These are phyloP conservation scores for Discostella stelligera DNA, from an alignment of 352 stramenopile species.

Conservation along the genomic window DNA sequence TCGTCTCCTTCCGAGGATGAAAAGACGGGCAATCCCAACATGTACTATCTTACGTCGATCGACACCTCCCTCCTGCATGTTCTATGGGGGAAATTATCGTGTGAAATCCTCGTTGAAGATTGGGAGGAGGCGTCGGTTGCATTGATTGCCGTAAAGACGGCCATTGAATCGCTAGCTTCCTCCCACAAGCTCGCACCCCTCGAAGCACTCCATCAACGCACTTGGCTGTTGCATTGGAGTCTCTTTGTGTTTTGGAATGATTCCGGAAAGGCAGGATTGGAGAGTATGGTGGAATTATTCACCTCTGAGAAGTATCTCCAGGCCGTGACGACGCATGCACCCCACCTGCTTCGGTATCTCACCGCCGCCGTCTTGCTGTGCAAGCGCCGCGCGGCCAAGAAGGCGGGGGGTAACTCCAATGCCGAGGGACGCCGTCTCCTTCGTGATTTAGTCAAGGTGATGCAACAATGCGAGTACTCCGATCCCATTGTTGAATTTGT, in stretches of 20 bases:
- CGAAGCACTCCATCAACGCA: constrained; percentile 94
- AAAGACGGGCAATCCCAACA: constrained; percentile 72
- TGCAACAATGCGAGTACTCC: constrained; percentile 88
- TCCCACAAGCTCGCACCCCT: constrained; percentile 81
- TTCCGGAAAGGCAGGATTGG: constrained; percentile 87
- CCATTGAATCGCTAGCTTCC: constrained; percentile 88
- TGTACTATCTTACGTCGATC: constrained; percentile 81
- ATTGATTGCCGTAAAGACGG: constrained; percentile 90
- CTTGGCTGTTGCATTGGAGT: constrained; percentile 97
- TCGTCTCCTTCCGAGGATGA: constrained; percentile 42
- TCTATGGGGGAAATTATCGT: constrained; percentile 94
- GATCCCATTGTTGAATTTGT: constrained; percentile 94
- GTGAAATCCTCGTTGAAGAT: constrained; percentile 94
- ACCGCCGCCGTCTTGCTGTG: constrained; percentile 96
- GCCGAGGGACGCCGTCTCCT: constrained; percentile 85
- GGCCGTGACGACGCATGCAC: constrained; percentile 97
- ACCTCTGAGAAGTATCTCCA: constrained; percentile 91
- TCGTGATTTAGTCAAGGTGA: constrained; percentile 94
- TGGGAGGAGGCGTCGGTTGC: constrained; percentile 93
- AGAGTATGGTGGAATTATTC: constrained; percentile 97
- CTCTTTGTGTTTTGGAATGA: constrained; percentile 94
- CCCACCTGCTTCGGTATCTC: constrained; percentile 96
- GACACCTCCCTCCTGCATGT: constrained; percentile 80
- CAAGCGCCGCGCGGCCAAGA: constrained; percentile 87
- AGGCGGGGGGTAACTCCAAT: constrained; percentile 58